phyloP scores from a whole-genome alignment of 2,329 filamentous ascomycete genomes.

The Trichoderma koningii region DNA sequence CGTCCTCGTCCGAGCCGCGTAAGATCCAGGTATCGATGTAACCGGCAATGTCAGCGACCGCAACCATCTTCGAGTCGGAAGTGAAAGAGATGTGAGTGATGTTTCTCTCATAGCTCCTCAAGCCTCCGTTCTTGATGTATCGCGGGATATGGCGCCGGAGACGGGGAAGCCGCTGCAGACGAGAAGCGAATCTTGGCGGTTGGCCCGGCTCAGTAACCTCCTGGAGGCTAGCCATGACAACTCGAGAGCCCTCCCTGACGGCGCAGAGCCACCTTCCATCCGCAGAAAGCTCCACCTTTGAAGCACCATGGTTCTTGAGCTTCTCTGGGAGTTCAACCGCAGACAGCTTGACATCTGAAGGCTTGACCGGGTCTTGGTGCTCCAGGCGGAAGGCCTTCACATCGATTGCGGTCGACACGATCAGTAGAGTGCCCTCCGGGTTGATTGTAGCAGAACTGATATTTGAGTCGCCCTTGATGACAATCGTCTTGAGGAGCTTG shows the following conservation, averaged over 20 bases:
- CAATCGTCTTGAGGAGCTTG: conserved; percentile 68
- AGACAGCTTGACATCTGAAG: conserved; percentile 66
- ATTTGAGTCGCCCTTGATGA: conserved; percentile 74
- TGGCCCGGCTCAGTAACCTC: conserved; percentile 28
- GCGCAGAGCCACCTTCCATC: conserved; percentile 69
- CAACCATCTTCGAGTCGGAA: conserved; percentile 75
- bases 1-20: conserved; percentile 44
- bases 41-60: conserved; percentile 77
- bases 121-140: conserved; percentile 61
- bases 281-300: conserved; percentile 68
- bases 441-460: conserved; percentile 76
- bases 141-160: conserved; percentile 57
- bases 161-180: conserved; percentile 53
- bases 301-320: conserved; percentile 65
- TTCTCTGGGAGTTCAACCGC: conserved; percentile 66
- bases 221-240: conserved; percentile 49
- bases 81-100: conserved; percentile 79
- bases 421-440: conserved; percentile 68
- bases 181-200: conserved; percentile 35
- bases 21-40: conserved; percentile 86
- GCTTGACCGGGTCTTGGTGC: conserved; percentile 51
- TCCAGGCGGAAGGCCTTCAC: conserved; percentile 76
- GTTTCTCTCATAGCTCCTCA: conserved; percentile 74
- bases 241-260: conserved; percentile 61
- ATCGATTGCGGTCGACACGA: conserved; percentile 72